These are phyloP conservation scores for Myochromella boudieri DNA, from an alignment of 768 basidiomycete genomes.

Conservation along the genomic window DNA sequence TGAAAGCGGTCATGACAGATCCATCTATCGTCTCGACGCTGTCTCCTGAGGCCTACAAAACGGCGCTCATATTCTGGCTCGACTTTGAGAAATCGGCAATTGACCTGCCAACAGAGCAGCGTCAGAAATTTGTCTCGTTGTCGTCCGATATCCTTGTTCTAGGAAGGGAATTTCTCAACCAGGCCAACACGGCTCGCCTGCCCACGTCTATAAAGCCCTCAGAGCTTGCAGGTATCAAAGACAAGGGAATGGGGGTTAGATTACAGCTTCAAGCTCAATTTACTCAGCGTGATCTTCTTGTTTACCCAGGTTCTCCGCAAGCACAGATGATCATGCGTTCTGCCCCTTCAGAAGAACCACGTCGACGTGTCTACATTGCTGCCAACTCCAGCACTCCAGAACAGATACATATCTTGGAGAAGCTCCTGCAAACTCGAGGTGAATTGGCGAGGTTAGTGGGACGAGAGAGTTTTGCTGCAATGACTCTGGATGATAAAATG, in stretches of 20 bases:
- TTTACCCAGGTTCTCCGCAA: conserved; percentile 86
- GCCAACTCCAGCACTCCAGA: conserved; percentile 72
- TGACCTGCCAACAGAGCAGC: conserved; percentile 74
- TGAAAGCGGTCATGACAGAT: conserved; percentile 70
- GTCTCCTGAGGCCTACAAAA: conserved; percentile 74
- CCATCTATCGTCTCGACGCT: conserved; percentile 63
- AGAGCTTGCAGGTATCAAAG: conserved; percentile 72
- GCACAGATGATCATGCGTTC: conserved; percentile 93
- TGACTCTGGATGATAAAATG: conserved; percentile 94
- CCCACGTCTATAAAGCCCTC: conserved; percentile 68
- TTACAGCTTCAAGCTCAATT: conserved; percentile 75
- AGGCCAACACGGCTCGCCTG: conserved; percentile 59
- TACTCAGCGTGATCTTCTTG: conserved; percentile 70
- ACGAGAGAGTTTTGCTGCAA: conserved; percentile 80
- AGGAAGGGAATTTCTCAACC: conserved; percentile 82
- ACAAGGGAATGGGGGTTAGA: conserved; percentile 73
- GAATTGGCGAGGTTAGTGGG: conserved; percentile 86
- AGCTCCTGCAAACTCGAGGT: conserved; percentile 71
- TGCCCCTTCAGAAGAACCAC: conserved; percentile 80
- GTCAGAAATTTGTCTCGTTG: conserved; percentile 82
- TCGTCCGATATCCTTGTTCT: conserved; percentile 88
- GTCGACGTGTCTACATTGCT: conserved; percentile 81
- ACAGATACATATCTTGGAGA: conserved; percentile 77
- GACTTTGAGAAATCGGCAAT: conserved; percentile 99
- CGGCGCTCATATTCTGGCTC: conserved; percentile 90